Evolutionary conservation across 163 green algal genomes (phyloP).

Genomic region (Scenedesmus sp.): DNA sequence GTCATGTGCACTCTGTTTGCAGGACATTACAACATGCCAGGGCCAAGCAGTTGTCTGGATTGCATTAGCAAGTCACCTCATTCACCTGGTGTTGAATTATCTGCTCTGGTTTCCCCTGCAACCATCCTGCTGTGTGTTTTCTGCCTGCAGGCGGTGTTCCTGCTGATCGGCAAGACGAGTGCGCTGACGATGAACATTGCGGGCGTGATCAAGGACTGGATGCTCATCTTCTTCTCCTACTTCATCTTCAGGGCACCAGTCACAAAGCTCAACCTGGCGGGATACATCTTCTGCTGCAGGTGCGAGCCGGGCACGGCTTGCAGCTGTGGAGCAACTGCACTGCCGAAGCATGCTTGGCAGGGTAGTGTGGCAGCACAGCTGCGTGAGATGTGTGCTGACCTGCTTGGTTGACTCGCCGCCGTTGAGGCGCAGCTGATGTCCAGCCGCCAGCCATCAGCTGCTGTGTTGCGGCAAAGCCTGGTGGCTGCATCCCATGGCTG

Average conservation of each 20-base stretch:
- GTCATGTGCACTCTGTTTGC: too few relatives aligned
- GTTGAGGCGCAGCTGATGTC: too few relatives aligned
- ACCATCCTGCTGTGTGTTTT: not conserved
- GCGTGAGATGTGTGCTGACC: too few relatives aligned
- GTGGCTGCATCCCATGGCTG: too few relatives aligned
- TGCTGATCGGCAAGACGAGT: constrained; percentile 92
- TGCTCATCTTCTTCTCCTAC: constrained; percentile 92
- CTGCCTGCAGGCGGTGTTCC: constrained; percentile 76
- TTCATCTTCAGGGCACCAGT: constrained; percentile 85
- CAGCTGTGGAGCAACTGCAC: not conserved
- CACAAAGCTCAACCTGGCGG: constrained; percentile 81
- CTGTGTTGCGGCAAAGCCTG: not conserved
- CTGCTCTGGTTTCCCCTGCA: not conserved
- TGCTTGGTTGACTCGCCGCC: too few relatives aligned
- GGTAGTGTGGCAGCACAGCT: not conserved
- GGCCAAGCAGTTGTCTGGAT: too few relatives aligned
- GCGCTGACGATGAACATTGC: constrained; percentile 98
- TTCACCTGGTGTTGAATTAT: not conserved
- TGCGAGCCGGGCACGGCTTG: not conserved
- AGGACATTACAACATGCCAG: too few relatives aligned
- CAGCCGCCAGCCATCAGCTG: not conserved
- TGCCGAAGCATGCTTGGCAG: not conserved
- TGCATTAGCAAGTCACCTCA: too few relatives aligned
- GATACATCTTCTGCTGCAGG: constrained; percentile 88
- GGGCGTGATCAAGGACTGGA: constrained; percentile 97